These are phyloP conservation scores for Encephalitozoon cuniculi DNA, from an alignment of 371 early-diverging fungal genomes.

Conservation along the genomic window DNA sequence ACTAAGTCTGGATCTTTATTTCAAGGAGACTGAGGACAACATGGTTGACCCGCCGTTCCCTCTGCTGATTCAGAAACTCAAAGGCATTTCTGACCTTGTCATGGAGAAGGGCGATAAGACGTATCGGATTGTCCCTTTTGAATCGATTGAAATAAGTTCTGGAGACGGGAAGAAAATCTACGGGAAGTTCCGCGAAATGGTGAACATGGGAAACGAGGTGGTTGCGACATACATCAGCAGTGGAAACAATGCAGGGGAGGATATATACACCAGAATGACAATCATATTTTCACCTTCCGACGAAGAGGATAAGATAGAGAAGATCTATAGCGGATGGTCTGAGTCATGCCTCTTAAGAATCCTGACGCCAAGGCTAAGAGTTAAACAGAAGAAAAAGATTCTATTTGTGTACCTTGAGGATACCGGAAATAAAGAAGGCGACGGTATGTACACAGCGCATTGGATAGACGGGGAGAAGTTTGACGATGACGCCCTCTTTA, in stretches of 20 bases:
- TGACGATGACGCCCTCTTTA: not conserved
- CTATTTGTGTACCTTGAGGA: not conserved
- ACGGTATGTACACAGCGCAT: not conserved
- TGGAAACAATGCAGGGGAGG: not conserved
- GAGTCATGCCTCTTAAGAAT: not conserved
- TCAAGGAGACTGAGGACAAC: not conserved
- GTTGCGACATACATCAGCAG: not conserved
- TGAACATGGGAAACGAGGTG: not conserved
- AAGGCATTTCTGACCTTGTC: not conserved
- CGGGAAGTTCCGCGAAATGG: not conserved
- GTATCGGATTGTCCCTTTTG: not conserved
- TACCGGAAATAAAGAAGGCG: not conserved
- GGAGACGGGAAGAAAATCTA: not conserved
- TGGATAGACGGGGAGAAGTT: not conserved
- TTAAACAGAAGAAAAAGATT: not conserved
- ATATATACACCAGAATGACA: not conserved
- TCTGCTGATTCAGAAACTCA: not conserved
- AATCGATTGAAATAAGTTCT: not conserved
- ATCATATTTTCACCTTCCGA: not conserved
- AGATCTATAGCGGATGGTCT: slow-evolving; percentile 2
- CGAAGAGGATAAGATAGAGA: not conserved
- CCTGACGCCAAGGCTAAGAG: not conserved
- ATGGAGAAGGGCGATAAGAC: not conserved
- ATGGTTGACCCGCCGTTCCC: not conserved
- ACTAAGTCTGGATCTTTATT: not conserved